phyloP scores from a whole-genome alignment of 257 asterid genomes.

The Nicotiana noctiflora region DNA sequence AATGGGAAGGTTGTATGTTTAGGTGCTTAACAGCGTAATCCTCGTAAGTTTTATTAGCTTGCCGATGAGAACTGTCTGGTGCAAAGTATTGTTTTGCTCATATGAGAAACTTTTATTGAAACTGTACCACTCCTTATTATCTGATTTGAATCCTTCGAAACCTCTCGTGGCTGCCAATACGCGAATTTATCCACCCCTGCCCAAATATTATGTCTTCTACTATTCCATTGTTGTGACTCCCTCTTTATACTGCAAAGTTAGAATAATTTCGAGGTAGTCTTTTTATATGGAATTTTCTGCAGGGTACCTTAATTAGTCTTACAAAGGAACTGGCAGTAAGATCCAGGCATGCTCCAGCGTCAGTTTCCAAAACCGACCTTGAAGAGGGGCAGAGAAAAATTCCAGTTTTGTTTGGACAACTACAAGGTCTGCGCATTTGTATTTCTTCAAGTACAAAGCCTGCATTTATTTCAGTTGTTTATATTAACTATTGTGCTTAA shows the following conservation, averaged over 20 bases:
- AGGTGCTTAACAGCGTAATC: neutral
- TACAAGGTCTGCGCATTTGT: conserved; percentile 36
- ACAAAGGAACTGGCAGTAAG: conserved; percentile 31
- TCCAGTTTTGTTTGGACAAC: conserved; percentile 24
- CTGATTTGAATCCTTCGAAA: neutral
- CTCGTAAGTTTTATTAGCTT: neutral
- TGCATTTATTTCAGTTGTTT: neutral
- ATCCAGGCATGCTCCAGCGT: conserved; percentile 29
- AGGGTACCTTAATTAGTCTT: conserved; percentile 46
- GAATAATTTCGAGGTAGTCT: neutral
- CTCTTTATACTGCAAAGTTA: neutral
- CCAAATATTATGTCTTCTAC: neutral
- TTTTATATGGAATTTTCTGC: conserved; percentile 21
- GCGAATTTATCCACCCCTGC: neutral
- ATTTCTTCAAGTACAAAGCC: neutral
- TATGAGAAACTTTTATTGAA: neutral
- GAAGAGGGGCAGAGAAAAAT: conserved; percentile 33
- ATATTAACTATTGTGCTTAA: neutral
- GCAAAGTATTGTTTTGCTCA: neutral
- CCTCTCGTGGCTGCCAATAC: neutral
- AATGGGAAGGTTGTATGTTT: neutral
- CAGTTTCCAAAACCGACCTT: conserved; percentile 31
- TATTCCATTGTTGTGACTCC: neutral
- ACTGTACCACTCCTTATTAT: neutral
- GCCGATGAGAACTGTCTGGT: neutral